Evolutionary conservation across 2,329 filamentous ascomycete species (phyloP).

Genomic region (Pseudogymnoascus sp.): DNA sequence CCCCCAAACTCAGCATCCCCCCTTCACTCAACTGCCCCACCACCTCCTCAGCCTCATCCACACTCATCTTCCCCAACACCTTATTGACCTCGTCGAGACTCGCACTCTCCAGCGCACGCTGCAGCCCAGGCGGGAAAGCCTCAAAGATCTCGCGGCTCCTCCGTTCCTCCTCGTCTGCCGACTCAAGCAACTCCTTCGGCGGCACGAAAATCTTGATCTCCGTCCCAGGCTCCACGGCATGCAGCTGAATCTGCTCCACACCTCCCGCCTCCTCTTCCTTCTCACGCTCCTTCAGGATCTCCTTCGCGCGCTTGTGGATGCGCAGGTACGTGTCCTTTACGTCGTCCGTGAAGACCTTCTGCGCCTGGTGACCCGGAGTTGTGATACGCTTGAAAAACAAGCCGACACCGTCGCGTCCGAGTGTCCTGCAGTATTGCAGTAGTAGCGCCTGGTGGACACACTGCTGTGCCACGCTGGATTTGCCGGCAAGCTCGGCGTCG

Average conservation of each 20-base stretch:
- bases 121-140: conserved; percentile 70
- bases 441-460: conserved; percentile 90
- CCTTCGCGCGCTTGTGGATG: conserved; percentile 61
- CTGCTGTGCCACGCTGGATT: conserved; percentile 68
- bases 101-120: conserved; percentile 77
- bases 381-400: conserved; percentile 97
- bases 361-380: conserved; percentile 79
- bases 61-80: conserved; percentile 78
- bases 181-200: conserved; percentile 40
- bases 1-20: conserved; percentile 81
- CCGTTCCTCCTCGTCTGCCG: conserved; percentile 55
- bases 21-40: conserved; percentile 75
- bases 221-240: conserved; percentile 88
- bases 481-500: conserved; percentile 70
- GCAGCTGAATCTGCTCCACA: conserved; percentile 94
- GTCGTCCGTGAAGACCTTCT: conserved; percentile 85
- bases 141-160: conserved; percentile 71
- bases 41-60: conserved; percentile 78
- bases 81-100: conserved; percentile 82
- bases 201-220: conserved; percentile 85
- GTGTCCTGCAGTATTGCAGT: conserved; percentile 85
- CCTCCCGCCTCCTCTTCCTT: conserved; percentile 52
- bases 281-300: conserved; percentile 36
- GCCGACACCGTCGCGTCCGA: conserved; percentile 70
- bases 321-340: conserved; percentile 79